Evolutionary conservation across 169 alveolate genomes (phyloP), one percentile per base, ranked within the genome.

Genomic region (Theileria orientalis): DNA sequence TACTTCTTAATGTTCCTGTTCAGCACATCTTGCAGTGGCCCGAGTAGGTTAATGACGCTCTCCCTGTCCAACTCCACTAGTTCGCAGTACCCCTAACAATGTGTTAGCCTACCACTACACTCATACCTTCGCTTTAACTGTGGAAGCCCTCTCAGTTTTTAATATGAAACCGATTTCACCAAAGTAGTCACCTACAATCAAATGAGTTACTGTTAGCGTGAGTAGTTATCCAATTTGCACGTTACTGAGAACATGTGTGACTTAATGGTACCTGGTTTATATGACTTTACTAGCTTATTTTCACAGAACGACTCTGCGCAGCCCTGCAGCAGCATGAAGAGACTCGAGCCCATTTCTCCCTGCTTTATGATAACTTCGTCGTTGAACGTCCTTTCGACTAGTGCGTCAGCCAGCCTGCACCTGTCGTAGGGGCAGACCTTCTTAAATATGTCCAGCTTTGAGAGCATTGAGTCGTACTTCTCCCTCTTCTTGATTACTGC

Each of bases 141-240:
- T 96, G 37, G 98, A 97, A 54, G 98, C 97, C 87, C 99, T 91
- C 19, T 98, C 98, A 19, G 96, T 93, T 61, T 96, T 94, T 49
- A 92, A 94, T 3, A 97, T 56, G 32, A 96, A 85, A 49, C 99
- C 98, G 33, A 97, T 83, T 84, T 97, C 99, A n/a, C 99, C 99
- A 86, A 97, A 97, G 87, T 96, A 95, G 67, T 95, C 98, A 1
- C 99, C 99, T 76, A 64, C 46, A 30, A 13, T 35, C 41, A 40
- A 33, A 74, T 62, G 19, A 25, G 49, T 25, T 3, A 25, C 23
- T 40, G 23, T 6, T n/a, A n/a, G n/a, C n/a, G n/a, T n/a, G n/a
- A n/a, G n/a, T 1, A 40, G 62, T 14, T 30, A 14, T 9, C 9
- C 19, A 14, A 27, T 2, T 21, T 21, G 7, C 3, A 0, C 2